phyloP scores from a whole-genome alignment of 1,139 yeast species.

The Kodamaea fungicola region DNA sequence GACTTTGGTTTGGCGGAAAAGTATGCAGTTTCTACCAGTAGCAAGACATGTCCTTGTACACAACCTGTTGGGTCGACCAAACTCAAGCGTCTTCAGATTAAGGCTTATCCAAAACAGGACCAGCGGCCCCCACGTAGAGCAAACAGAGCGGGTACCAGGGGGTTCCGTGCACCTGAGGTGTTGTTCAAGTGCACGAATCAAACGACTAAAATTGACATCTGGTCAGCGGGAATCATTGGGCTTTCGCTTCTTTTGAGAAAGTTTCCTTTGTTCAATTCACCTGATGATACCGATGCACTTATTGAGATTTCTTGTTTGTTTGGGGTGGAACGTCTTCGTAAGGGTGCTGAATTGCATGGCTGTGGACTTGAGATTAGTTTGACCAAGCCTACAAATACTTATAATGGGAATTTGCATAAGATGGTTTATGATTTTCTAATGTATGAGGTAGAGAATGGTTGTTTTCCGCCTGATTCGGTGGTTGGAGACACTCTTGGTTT shows the following conservation, averaged over 20 bases:
- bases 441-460: constrained; percentile 31
- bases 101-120: constrained; percentile 79
- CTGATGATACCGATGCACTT: constrained; percentile 89
- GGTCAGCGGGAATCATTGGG: constrained; percentile 91
- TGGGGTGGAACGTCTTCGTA: constrained; percentile 71
- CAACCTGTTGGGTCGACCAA: constrained; percentile 9
- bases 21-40: constrained; percentile 13
- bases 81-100: constrained; percentile 35
- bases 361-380: constrained; percentile 72
- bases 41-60: constrained; percentile 19
- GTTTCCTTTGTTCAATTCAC: constrained; percentile 82
- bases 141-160: constrained; percentile 96
- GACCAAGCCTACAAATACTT: constrained; percentile 12
- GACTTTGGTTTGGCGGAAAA: constrained; percentile 91
- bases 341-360: constrained; percentile 84
- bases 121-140: constrained; percentile 88
- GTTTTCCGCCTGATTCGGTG: constrained; percentile 40
- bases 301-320: constrained; percentile 81
- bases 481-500: constrained; percentile 35
- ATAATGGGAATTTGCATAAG: constrained; percentile 27
- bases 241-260: constrained; percentile 68
- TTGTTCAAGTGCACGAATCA: constrained; percentile 84
- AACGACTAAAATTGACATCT: constrained; percentile 75
- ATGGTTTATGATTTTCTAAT: constrained; percentile 28
- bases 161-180: constrained; percentile 94